Evolutionary conservation across 352 stramenopile species (phyloP), one percentile per base, ranked within the genome.

Genomic region (Phytophthora idaei): DNA sequence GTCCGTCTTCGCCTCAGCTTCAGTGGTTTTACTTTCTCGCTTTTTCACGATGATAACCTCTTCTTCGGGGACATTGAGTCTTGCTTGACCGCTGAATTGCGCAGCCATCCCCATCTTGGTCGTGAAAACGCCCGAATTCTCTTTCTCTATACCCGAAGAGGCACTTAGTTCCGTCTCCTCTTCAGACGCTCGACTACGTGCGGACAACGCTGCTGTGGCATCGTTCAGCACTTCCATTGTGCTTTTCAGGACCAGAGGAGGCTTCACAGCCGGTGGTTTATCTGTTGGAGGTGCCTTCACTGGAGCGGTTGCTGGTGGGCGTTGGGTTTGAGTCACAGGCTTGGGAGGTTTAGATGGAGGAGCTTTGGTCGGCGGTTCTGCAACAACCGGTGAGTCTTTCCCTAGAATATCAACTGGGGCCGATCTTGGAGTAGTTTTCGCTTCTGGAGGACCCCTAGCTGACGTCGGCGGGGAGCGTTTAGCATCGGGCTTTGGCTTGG

Each of bases 181-280:
- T 47, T 78, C 69, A 27, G 68, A 59, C 12, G 51, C 66, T 55
- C 69, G 65, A 51, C 64, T 55, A n/a, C 67, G 67, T 15, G 64
- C 47, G 15, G 74, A 84, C 4, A 89, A 49, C 2, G 74, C 61
- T 9, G 81, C 74, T 0, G 57, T 85, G 5, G 81, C 82, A 25
- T 92, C 83, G 29, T 87, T 87, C 7, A 93, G 59, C n/a, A 92
- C 80, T 29, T 93, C 83, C 50, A 90, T 81, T 10, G 80, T 89
- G 51, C 73, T 90, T 51, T 88, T 90, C 62, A 87, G 88, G 31
- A 73, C 63, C 2, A 77, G 37, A 39, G 56, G 55, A 25, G 62
- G 49, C n/a, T 82, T 75, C 29, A 67, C 60, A 17, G 72, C 56
- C 1, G 69, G 55, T 1, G 69, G 44, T 52, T 75, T 84, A 5